These are phyloP conservation scores for Apium graveolens DNA, from an alignment of 129 eudicot species.

Conservation along the genomic window DNA sequence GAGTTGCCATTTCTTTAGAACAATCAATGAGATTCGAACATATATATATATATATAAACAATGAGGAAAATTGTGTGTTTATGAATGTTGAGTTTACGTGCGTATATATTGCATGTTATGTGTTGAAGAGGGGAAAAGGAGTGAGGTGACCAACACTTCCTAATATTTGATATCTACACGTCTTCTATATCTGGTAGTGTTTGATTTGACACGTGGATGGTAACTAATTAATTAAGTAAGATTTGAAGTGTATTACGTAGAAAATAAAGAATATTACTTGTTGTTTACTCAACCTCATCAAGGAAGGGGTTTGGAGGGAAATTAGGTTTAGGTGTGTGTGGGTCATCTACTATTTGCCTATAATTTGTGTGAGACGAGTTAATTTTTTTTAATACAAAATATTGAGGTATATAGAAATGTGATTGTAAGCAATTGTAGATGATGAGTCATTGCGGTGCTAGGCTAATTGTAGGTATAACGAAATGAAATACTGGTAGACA, in stretches of 20 bases:
- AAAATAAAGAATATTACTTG: background rate
- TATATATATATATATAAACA: too few species aligned
- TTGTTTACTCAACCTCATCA: background rate
- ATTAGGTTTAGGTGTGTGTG: slow-evolving; percentile 9
- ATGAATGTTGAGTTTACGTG: background rate
- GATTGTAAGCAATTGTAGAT: background rate
- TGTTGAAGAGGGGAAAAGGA: background rate
- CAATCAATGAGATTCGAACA: background rate
- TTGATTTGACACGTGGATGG: slow-evolving; percentile 9
- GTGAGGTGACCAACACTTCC: slow-evolving; percentile 45
- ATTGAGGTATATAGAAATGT: background rate
- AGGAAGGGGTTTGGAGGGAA: background rate
- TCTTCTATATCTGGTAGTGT: background rate
- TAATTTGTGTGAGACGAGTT: background rate
- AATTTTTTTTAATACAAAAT: background rate
- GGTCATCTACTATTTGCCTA: background rate
- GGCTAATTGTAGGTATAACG: background rate
- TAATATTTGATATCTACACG: slow-evolving; percentile 27
- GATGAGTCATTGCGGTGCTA: too few species aligned
- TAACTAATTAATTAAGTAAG: too few species aligned
- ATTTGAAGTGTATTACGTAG: background rate
- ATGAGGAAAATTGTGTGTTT: background rate
- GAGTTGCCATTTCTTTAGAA: slow-evolving; percentile 7
- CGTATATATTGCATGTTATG: background rate
- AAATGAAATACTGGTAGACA: background rate